Evolutionary conservation across 192 early-diverging fungal species (phyloP).

Genomic region (Pilaira anomala): DNA sequence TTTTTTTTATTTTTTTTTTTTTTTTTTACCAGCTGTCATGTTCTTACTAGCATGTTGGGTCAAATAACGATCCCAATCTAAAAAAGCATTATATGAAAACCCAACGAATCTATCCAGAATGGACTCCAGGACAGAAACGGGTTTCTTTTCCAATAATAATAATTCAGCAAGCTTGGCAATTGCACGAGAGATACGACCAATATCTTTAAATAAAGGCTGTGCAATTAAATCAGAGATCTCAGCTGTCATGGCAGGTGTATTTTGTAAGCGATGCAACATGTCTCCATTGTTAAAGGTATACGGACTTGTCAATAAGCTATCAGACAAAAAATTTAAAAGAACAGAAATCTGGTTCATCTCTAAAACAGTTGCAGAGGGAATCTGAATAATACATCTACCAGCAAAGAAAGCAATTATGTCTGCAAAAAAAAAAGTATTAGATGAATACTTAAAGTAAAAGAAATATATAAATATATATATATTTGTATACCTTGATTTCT

Average conservation of each 20-base stretch:
- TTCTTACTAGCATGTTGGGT: background rate
- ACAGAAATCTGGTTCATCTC: background rate
- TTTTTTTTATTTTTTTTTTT: too few species aligned
- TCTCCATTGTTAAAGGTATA: constrained; percentile 24
- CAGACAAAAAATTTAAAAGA: constrained; percentile 5
- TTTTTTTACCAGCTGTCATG: background rate
- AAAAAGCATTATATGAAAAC: constrained; percentile 22
- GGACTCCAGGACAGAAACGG: background rate
- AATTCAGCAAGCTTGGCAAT: constrained; percentile 22
- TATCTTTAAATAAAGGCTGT: constrained; percentile 30
- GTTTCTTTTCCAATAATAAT: constrained; percentile 8
- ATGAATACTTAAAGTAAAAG: background rate
- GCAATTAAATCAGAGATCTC: background rate
- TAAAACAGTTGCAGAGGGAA: background rate
- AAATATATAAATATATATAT: background rate
- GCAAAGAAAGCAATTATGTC: constrained; percentile 19
- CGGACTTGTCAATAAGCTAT: constrained; percentile 18
- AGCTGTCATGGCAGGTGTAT: background rate
- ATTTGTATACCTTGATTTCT: constrained; percentile 24
- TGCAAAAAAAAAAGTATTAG: background rate
- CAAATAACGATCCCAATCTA: constrained; percentile 26
- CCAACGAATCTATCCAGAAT: constrained; percentile 14
- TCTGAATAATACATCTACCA: constrained; percentile 24
- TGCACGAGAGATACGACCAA: constrained; percentile 32
- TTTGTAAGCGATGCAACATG: background rate